Evolutionary conservation across 148 eudicot genomes (phyloP).

Genomic region (Chenopodium quinoa): DNA sequence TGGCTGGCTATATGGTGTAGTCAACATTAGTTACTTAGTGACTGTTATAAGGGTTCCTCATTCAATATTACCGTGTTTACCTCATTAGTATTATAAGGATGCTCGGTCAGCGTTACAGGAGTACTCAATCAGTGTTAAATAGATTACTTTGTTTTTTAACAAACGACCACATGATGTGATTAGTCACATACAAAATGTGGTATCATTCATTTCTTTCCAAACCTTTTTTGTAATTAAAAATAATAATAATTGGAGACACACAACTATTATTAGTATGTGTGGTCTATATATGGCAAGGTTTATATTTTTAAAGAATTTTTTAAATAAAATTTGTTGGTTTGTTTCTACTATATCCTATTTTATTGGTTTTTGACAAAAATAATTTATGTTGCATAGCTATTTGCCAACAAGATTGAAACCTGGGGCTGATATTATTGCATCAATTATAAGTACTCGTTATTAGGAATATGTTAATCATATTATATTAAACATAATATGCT

Average conservation of each 20-base stretch:
- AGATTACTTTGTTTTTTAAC: too few species aligned
- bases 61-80: too few species aligned
- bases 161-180: too few species aligned
- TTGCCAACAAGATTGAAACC: slow-evolving; percentile 7
- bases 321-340: background rate
- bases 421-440: background rate
- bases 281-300: background rate
- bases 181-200: too few species aligned
- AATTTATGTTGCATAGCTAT: slow-evolving; percentile 3
- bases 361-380: background rate
- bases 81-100: too few species aligned
- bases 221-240: background rate
- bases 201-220: too few species aligned
- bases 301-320: too few species aligned
- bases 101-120: too few species aligned
- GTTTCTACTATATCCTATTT: background rate
- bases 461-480: background rate
- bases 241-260: background rate
- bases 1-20: too few species aligned
- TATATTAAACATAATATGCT: background rate
- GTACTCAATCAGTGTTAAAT: too few species aligned
- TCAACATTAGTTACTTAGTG: too few species aligned
- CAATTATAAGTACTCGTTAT: background rate
- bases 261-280: background rate
- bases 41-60: too few species aligned